phyloP scores from a whole-genome alignment of 495 filamentous ascomycete genomes.

The Neurospora sp. region DNA sequence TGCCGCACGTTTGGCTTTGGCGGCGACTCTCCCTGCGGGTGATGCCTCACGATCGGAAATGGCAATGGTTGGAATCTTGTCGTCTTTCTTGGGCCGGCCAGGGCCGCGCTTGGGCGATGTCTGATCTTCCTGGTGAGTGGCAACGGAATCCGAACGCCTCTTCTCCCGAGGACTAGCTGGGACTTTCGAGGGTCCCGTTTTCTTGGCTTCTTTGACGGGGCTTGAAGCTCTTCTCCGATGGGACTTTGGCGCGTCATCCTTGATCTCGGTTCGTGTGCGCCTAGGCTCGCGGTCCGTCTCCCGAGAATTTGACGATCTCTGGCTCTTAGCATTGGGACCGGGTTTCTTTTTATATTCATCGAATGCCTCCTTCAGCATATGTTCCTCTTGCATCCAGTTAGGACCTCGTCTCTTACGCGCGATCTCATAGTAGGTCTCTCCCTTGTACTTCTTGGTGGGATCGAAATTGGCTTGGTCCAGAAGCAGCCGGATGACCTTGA shows the following conservation, averaged over 20 bases:
- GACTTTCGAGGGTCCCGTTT: constrained; percentile 19
- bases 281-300: constrained; percentile 48
- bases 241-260: constrained; percentile 23
- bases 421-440: constrained; percentile 74
- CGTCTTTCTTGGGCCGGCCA: constrained; percentile 39
- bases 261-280: constrained; percentile 36
- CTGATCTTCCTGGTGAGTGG: constrained; percentile 28
- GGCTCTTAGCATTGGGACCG: constrained; percentile 29
- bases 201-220: constrained; percentile 36
- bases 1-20: constrained; percentile 31
- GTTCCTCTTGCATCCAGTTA: constrained; percentile 80
- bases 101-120: constrained; percentile 37
- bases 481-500: constrained; percentile 69
- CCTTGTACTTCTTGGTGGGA: constrained; percentile 59
- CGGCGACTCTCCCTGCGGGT: constrained; percentile 28
- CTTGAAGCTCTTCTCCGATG: constrained; percentile 42
- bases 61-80: constrained; percentile 31
- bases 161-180: constrained; percentile 34
- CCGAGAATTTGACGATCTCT: constrained; percentile 44
- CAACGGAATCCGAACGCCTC: constrained; percentile 27
- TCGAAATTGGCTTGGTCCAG: constrained; percentile 70
- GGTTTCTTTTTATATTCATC: constrained; percentile 49
- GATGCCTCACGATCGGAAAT: constrained; percentile 45
- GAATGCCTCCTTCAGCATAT: constrained; percentile 70
- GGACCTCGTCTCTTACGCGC: constrained; percentile 72